Evolutionary conservation across 1,139 yeast species (phyloP), one percentile per base, ranked within the genome.

Genomic region (Meyerozyma carpophila): DNA sequence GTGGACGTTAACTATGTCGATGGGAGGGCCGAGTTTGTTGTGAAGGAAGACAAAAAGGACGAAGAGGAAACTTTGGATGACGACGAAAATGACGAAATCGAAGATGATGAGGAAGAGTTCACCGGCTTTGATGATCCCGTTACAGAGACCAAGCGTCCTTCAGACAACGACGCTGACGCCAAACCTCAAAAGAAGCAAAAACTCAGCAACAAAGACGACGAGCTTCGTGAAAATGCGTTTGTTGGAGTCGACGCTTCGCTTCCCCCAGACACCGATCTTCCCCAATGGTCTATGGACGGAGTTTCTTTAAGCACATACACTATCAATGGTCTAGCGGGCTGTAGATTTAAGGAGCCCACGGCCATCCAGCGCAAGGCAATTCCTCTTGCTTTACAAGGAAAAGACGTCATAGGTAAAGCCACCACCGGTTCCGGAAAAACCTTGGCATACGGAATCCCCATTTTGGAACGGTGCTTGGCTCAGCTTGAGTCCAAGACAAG

Each of bases 371-470:
- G 70, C 48, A 69, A 69, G 47, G 72, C 93, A n/a, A 83, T 93
- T 43, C 96, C 98, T 1, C 59, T 73, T 28, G 89, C 94, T 3
- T 50, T 87, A 11, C 68, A 73, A 31, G 95, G 93, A 5, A 74
- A 73, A 41, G 98, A 93, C 62, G 79, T 93, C 8, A 81, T 94
- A 51, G 99, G 98, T 45, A 94, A 93, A 58, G 98, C 98, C 9
- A 84, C 95, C 8, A 94, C 99, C 1, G 99, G 99, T 61, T 89
- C 96, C 0, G 99, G 99, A 73, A 93, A 93, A 59, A 93, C 98
- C 0, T 70, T 91, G 45, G 98, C 98, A 0, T 93, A 89, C 60
- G 97, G 97, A 41, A 79, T 93, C 24, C 98, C 98, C n/a, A 84
- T 94, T 25, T 63, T 93, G 46, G 96, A 94, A 57, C 77, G 75